Evolutionary conservation across 1,284 basidiomycete species (phyloP).

Genomic region (Trichosporon ovoides): DNA sequence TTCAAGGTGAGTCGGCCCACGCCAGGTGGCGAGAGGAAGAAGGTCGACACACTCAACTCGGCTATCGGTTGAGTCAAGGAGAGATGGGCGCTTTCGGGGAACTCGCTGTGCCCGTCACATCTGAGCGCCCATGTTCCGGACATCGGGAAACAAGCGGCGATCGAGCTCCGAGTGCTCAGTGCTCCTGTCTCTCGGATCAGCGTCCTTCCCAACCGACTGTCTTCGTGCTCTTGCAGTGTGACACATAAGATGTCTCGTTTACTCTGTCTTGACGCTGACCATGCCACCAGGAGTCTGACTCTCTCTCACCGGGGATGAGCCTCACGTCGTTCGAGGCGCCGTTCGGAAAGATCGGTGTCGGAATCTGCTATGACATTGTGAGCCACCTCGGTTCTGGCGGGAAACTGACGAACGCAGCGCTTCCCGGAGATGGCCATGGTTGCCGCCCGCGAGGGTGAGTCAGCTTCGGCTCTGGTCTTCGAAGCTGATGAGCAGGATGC

Average conservation of each 20-base stretch:
- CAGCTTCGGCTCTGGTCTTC: background rate
- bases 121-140: background rate
- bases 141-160: background rate
- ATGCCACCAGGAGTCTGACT: constrained; percentile 78
- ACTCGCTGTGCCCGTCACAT: background rate
- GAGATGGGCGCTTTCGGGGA: constrained; percentile 3
- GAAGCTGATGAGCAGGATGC: constrained; percentile 58
- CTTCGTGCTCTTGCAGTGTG: background rate
- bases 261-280: background rate
- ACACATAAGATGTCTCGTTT: background rate
- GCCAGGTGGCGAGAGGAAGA: constrained; percentile 1
- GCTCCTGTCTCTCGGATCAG: background rate
- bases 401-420: constrained; percentile 50
- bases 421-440: constrained; percentile 95
- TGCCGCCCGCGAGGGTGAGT: constrained; percentile 72
- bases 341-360: constrained; percentile 50
- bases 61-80: background rate
- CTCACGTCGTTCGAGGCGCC: constrained; percentile 83
- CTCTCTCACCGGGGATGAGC: constrained; percentile 70
- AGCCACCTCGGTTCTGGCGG: constrained; percentile 11
- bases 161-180: background rate
- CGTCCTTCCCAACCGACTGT: background rate
- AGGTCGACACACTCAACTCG: background rate
- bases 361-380: constrained; percentile 53
- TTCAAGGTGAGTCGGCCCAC: constrained; percentile 66